phyloP scores from a whole-genome alignment of 768 basidiomycete genomes.

The Suillus ampliporus region DNA sequence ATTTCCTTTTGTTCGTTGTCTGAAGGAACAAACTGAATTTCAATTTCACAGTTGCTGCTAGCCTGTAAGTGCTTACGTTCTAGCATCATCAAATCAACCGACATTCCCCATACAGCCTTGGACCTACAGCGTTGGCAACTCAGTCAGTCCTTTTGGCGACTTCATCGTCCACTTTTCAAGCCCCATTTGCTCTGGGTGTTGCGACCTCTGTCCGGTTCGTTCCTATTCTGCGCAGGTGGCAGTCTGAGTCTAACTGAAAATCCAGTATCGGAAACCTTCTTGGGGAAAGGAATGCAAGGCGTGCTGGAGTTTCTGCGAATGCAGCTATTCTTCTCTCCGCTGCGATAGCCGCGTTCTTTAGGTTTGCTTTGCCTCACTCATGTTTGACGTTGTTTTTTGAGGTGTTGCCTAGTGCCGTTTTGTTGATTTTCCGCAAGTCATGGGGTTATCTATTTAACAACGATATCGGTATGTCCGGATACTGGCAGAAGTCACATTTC shows the following conservation, averaged over 20 bases:
- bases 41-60: constrained; percentile 51
- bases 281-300: constrained; percentile 74
- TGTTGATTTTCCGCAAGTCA: constrained; percentile 61
- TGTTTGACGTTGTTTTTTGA: not conserved
- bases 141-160: constrained; percentile 86
- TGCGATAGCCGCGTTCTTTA: constrained; percentile 60
- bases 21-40: constrained; percentile 9
- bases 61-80: constrained; percentile 44
- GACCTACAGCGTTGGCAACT: constrained; percentile 81
- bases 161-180: constrained; percentile 78
- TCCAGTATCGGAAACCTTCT: constrained; percentile 85
- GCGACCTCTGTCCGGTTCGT: constrained; percentile 83
- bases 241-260: constrained; percentile 1
- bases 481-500: not conserved
- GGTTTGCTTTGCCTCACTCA: constrained; percentile 43
- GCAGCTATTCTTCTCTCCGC: constrained; percentile 71
- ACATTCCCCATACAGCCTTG: constrained; percentile 56
- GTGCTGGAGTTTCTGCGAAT: constrained; percentile 73
- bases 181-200: constrained; percentile 80
- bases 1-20: not conserved
- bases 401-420: constrained; percentile 47
- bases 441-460: constrained; percentile 84
- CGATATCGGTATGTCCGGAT: constrained; percentile 51
- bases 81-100: constrained; percentile 15
- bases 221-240: not conserved